A percentile compares a stretch with the other conserved stretches of the same genome.
phyloP scores from a whole-genome alignment of 2,329 filamentous ascomycete genomes.

The Celoporthe dispersa region DNA sequence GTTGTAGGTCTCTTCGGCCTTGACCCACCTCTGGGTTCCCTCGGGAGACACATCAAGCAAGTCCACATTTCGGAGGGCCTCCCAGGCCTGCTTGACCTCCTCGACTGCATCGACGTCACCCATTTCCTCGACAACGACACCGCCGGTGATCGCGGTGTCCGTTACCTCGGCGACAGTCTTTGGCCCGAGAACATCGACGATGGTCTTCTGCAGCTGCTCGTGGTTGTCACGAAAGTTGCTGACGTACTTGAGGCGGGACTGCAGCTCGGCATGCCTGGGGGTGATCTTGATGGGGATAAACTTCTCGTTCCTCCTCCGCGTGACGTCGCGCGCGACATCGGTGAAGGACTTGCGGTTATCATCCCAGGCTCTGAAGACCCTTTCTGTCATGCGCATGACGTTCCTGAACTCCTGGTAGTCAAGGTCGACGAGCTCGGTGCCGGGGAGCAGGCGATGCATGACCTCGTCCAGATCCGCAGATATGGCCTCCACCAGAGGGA shows the following conservation, averaged over 20 bases:
- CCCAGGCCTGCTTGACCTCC: slow-evolving; percentile 93
- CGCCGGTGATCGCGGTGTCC: slow-evolving; percentile 59
- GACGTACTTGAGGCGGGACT: slow-evolving; percentile 91
- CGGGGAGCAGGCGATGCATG: slow-evolving; percentile 83
- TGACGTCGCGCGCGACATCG: slow-evolving; percentile 94
- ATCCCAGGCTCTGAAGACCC: slow-evolving; percentile 92
- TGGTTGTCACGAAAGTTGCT: slow-evolving; percentile 95
- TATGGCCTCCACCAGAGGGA: slow-evolving; percentile 95
- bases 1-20: slow-evolving; percentile 95
- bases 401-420: slow-evolving; percentile 88
- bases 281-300: slow-evolving; percentile 98
- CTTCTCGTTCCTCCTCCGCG: slow-evolving; percentile 89
- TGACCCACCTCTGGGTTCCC: slow-evolving; percentile 89
- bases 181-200: slow-evolving; percentile 92
- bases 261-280: slow-evolving; percentile 84
- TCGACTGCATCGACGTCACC: slow-evolving; percentile 97
- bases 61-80: slow-evolving; percentile 91
- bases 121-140: slow-evolving; percentile 86
- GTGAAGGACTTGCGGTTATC: slow-evolving; percentile 97
- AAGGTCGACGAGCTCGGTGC: slow-evolving; percentile 86
- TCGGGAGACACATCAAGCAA: slow-evolving; percentile 89
- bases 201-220: slow-evolving; percentile 94
- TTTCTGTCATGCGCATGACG: slow-evolving; percentile 81
- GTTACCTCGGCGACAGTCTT: slow-evolving; percentile 61
- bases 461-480: slow-evolving; percentile 89